Conservation (phyloP, 2,329 filamentous ascomycete species). For the Colletotrichum simmondsii region DNA sequence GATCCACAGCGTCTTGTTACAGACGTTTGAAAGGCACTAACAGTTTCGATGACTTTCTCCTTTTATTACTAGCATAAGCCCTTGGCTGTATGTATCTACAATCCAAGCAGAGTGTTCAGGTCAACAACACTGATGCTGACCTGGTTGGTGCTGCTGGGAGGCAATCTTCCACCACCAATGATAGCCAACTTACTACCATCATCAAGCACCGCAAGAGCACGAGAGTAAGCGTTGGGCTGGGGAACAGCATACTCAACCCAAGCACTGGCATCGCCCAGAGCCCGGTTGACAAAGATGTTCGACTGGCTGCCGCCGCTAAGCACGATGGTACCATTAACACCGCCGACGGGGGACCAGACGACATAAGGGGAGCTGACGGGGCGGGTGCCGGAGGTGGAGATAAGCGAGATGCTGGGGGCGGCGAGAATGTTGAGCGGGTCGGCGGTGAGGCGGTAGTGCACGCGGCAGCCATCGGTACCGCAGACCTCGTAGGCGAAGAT, state of each 20-base stretch:
- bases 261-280: slow-evolving; percentile 47
- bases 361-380: slow-evolving; percentile 53
- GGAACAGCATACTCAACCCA: slow-evolving; percentile 51
- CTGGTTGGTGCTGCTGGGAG: slow-evolving; percentile 57
- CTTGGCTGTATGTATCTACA: not conserved
- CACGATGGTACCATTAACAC: slow-evolving; percentile 57
- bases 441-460: slow-evolving; percentile 55
- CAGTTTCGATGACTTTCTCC: no score
- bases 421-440: slow-evolving; percentile 49
- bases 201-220: slow-evolving; percentile 48
- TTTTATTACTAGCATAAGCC: no score
- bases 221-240: slow-evolving; percentile 50
- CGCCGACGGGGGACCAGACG: slow-evolving; percentile 54
- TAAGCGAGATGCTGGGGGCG: slow-evolving; percentile 44
- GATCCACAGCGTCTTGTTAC: no score
- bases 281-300: slow-evolving; percentile 55
- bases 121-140: slow-evolving; percentile 49
- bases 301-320: slow-evolving; percentile 50
- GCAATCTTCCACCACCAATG: slow-evolving; percentile 55
- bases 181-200: slow-evolving; percentile 50
- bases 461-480: slow-evolving; percentile 55
- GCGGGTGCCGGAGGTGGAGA: slow-evolving; percentile 43
- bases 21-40: no score
- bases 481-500: slow-evolving; percentile 75
- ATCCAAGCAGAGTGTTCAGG: slow-evolving; percentile 36